These are phyloP conservation scores for Amaranthus palmeri DNA, from an alignment of 148 eudicot genomes.

Conservation along the genomic window DNA sequence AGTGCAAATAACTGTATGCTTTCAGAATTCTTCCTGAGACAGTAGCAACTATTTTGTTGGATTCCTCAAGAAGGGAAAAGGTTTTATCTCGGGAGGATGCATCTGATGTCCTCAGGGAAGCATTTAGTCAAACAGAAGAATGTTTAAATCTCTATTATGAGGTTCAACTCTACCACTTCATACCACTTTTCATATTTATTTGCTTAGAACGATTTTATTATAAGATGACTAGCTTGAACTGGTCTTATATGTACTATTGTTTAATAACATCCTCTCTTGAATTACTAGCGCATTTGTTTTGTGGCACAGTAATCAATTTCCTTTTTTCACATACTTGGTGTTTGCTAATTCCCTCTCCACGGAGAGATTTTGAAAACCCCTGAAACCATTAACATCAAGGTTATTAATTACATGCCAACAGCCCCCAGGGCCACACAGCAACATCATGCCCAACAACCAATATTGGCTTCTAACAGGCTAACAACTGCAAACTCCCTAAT, in stretches of 20 bases:
- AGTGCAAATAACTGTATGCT: slow-evolving; percentile 1
- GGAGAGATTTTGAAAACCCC: no score
- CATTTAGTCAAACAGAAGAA: slow-evolving; percentile 76
- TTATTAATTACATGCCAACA: no score
- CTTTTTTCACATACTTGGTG: neutral
- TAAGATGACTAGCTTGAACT: neutral
- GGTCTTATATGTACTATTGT: neutral
- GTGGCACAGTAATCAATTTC: no score
- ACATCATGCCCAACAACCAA: no score
- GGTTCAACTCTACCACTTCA: slow-evolving; percentile 36
- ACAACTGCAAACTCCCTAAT: no score
- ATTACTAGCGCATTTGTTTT: no score
- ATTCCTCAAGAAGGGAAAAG: slow-evolving; percentile 58
- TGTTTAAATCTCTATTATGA: slow-evolving; percentile 68
- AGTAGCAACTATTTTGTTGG: slow-evolving; percentile 61
- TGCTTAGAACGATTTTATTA: neutral
- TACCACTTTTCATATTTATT: neutral
- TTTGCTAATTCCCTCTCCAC: no score
- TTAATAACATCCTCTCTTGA: neutral
- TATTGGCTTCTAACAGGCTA: no score
- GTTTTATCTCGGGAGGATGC: slow-evolving; percentile 71
- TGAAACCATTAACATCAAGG: no score
- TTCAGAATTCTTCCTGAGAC: slow-evolving; percentile 79
- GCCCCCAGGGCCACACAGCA: no score
- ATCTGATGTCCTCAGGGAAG: slow-evolving; percentile 82